These are phyloP conservation scores for Coniochaeta sp. DNA, from an alignment of 2,329 filamentous ascomycete genomes.

Conservation along the genomic window DNA sequence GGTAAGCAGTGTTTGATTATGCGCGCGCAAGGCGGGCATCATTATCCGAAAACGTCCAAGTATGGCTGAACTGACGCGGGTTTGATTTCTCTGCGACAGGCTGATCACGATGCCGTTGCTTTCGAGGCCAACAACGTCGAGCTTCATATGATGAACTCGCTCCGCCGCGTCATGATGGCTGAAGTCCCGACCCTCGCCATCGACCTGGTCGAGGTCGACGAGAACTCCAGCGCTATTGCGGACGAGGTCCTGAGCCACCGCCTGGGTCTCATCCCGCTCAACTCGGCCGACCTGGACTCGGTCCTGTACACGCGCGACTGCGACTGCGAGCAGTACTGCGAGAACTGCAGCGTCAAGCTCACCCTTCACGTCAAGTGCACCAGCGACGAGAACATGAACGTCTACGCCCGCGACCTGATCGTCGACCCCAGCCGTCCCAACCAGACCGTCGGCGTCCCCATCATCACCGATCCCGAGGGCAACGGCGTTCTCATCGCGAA, in stretches of 20 bases:
- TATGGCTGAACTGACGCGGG: not conserved
- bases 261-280: constrained; percentile 81
- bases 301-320: constrained; percentile 89
- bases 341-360: constrained; percentile 81
- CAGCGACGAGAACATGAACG: constrained; percentile 81
- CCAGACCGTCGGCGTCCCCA: constrained; percentile 68
- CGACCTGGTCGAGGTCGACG: constrained; percentile 86
- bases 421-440: constrained; percentile 65
- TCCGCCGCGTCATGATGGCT: constrained; percentile 84
- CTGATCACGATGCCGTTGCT: constrained; percentile 73
- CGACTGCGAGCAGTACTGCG: constrained; percentile 93
- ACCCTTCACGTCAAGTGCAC: constrained; percentile 81
- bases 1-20: constrained; percentile 24
- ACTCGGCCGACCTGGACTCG: constrained; percentile 74
- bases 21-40: not conserved
- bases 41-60: not conserved
- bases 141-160: constrained; percentile 84
- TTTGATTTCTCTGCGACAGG: constrained; percentile 39
- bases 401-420: constrained; percentile 84
- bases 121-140: constrained; percentile 89
- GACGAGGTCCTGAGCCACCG: constrained; percentile 95
- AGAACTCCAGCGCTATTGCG: constrained; percentile 90
- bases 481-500: constrained; percentile 85
- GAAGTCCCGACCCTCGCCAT: constrained; percentile 94
- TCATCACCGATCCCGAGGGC: constrained; percentile 76